Base-by-base conservation (phyloP, 768 basidiomycete species). In the Psilocybe cubensis region DNA sequence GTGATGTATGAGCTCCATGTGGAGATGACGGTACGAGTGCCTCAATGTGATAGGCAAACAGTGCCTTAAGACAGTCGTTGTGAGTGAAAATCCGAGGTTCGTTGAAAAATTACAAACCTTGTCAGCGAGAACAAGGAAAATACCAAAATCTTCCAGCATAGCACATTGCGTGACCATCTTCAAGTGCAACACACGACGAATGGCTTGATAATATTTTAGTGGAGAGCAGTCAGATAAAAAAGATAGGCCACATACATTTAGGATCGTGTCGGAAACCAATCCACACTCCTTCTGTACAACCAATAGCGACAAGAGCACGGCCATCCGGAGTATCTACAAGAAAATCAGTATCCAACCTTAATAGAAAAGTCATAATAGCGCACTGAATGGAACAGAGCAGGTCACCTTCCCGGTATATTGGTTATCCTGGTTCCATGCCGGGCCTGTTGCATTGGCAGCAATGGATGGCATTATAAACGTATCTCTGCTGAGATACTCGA, bases 221-320 rank as follows among this genome's bases (percentile, higher is more conserved):
- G 25, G 50, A 11, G 21, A 45, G 12, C 41, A n/a, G 41, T 23
- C 27, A 50, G n/a, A 54, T 23, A 12, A 23, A n/a, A 18, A 46
- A n/a, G 28, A 10, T 24, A 18, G 42, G 49, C 52, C 58, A 25
- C 87, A 58, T 70, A 94, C 93, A 95, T 68, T 83, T 78, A 2
- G 95, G 89, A 71, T 96, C 91, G 61, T 93, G 91, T 38, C 93
- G 84, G 74, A 95, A 91, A 0, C 96, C 96, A 66, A 98, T 97
- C 93, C 95, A 99, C 4, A 98, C 94, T 29, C 97, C 97, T 67
- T 97, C 94, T 0, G 91, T 89, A 71, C 95, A 97, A 7, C 96
- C 97, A 63, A 98, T 88, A 0, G 96, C 94, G 38, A 98, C 91
- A 12, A 99, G 80, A 11, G 86, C 86, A 23, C 94, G 85, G 4